Percentiles rank a stretch among this genome's conserved stretches.
Conservation (phyloP, 2,329 filamentous ascomycete genomes). For the Scorias spongiosa region DNA sequence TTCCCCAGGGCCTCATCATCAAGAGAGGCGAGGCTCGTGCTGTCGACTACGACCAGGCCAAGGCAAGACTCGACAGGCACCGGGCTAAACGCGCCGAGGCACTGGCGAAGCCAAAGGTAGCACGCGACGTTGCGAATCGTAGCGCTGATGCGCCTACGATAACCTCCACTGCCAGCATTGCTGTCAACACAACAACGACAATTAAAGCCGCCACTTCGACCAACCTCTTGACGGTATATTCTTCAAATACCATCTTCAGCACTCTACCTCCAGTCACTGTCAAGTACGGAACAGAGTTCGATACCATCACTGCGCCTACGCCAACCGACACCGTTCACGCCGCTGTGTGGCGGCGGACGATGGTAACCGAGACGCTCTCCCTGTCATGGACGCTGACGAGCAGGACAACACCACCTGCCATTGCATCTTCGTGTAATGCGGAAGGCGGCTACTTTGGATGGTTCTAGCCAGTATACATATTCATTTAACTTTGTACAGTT, state of each 20-base stretch:
- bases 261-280: conserved; percentile 23
- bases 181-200: conserved; percentile 19
- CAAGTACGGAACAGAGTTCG: conserved; percentile 19
- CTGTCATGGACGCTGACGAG: conserved; percentile 18
- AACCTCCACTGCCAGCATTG: conserved; percentile 18
- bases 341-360: conserved; percentile 14
- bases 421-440: conserved; percentile 20
- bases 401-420: conserved; percentile 22
- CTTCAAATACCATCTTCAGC: conserved; percentile 7
- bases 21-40: conserved; percentile 10
- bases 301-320: conserved; percentile 22
- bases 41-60: conserved; percentile 10
- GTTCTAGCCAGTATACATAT: background rate
- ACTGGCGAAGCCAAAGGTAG: conserved; percentile 7
- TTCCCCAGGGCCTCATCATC: conserved; percentile 8
- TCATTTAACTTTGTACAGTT: background rate
- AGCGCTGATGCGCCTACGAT: conserved; percentile 22
- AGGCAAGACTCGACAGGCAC: conserved; percentile 1
- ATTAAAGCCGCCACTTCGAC: conserved; percentile 1
- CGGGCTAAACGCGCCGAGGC: conserved; percentile 7
- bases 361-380: conserved; percentile 19
- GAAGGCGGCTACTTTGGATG: conserved; percentile 18
- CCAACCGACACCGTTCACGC: conserved; percentile 19
- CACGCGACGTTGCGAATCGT: conserved; percentile 11
- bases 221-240: background rate